Evolutionary conservation across 768 basidiomycete genomes (phyloP).

Genomic region (Cystofilobasidium capitatum): DNA sequence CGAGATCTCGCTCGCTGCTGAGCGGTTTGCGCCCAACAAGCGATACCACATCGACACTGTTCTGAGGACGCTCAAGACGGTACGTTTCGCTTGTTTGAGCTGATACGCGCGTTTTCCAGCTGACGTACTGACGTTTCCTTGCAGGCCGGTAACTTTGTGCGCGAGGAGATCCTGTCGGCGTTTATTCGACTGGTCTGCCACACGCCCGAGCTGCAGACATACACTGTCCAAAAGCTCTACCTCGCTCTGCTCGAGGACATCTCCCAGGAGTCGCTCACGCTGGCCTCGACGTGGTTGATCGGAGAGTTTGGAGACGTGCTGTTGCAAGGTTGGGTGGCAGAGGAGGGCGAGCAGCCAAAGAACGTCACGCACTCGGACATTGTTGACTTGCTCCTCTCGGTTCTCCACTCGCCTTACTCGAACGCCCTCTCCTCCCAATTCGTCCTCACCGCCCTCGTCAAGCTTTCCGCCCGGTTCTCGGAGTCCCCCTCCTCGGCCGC

Average conservation of each 20-base stretch:
- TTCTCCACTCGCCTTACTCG: conserved; percentile 85
- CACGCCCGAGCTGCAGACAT: conserved; percentile 91
- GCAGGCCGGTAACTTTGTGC: conserved; percentile 93
- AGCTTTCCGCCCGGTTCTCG: conserved; percentile 71
- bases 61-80: conserved; percentile 78
- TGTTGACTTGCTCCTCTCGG: conserved; percentile 72
- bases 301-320: conserved; percentile 92
- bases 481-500: conserved; percentile 31
- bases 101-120: neutral
- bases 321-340: conserved; percentile 71
- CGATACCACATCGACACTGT: conserved; percentile 99
- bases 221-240: conserved; percentile 86
- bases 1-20: conserved; percentile 89
- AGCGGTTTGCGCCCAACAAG: conserved; percentile 93
- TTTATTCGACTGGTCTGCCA: conserved; percentile 95
- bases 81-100: conserved; percentile 43
- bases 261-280: conserved; percentile 89
- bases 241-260: conserved; percentile 78
- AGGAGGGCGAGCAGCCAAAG: conserved; percentile 58
- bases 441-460: conserved; percentile 77
- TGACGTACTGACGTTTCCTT: conserved; percentile 6
- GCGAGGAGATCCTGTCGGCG: conserved; percentile 87
- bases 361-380: conserved; percentile 68
- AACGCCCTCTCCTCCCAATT: conserved; percentile 87
- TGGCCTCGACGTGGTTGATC: conserved; percentile 88